Conservation (phyloP, 306 rosid species). For the Astragalus glycyphyllos region DNA sequence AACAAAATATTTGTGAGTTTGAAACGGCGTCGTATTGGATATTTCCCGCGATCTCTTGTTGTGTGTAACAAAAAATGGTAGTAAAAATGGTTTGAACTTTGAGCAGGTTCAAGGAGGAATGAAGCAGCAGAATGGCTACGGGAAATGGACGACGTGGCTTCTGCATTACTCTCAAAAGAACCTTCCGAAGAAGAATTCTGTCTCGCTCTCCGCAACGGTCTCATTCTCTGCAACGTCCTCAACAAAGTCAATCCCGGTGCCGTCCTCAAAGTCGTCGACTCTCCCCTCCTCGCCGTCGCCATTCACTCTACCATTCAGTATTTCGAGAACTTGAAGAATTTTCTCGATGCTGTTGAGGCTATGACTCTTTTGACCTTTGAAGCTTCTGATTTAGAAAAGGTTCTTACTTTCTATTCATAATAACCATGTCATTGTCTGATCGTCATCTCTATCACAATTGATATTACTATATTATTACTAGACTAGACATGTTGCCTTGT, state of each 20-base stretch:
- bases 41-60: too few relatives aligned
- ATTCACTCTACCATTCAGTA: slow-evolving; percentile 97
- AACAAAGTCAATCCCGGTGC: slow-evolving; percentile 96
- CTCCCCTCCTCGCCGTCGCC: slow-evolving; percentile 63
- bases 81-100: not conserved
- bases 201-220: slow-evolving; percentile 89
- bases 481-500: slow-evolving; percentile 3
- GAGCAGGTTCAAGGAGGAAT: slow-evolving; percentile 76
- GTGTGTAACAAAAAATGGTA: too few relatives aligned
- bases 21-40: too few relatives aligned
- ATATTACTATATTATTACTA: too few relatives aligned
- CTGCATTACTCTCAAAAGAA: slow-evolving; percentile 65
- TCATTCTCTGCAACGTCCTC: slow-evolving; percentile 95
- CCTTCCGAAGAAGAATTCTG: slow-evolving; percentile 89
- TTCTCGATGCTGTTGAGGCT: slow-evolving; percentile 83
- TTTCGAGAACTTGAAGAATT: slow-evolving; percentile 94
- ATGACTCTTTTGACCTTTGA: slow-evolving; percentile 94
- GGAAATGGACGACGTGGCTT: slow-evolving; percentile 85
- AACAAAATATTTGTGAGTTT: too few relatives aligned
- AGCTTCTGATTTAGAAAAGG: slow-evolving; percentile 98
- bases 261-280: slow-evolving; percentile 90
- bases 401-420: not conserved
- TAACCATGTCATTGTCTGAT: too few relatives aligned
- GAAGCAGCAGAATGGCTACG: slow-evolving; percentile 97
- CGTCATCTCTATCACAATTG: not conserved